Evolutionary conservation across 768 basidiomycete genomes (phyloP), one percentile per base, ranked within the genome.

Genomic region (Tubosaeta brunneosetosa): DNA sequence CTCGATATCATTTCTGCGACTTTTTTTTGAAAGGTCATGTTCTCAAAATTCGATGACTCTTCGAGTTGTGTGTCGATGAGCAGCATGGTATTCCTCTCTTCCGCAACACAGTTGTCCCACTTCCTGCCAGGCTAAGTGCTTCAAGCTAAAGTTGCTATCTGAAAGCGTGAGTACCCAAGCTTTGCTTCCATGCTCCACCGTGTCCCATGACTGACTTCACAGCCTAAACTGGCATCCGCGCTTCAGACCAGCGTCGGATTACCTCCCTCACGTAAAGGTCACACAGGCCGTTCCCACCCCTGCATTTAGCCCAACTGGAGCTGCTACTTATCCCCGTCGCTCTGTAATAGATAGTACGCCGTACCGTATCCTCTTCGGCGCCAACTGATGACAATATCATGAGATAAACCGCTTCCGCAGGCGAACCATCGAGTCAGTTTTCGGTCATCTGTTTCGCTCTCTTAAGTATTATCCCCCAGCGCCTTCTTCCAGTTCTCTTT

Each of bases 201-300:
- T 16, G 22, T 22, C 22, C 22, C 22, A 22, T 22, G 22, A 38
- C 25, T 16, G 17, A 45, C 44, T 31, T 41, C 19, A 44, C 26
- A 34, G n/a, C 3, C 13, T 46, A 48, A 43, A 48, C 29, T 44
- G 54, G 54, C 46, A 54, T 22, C 22, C 3, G 22, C 22, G 22
- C 36, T 32, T 42, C 51, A 65, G 34, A n/a, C 53, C 57, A 50
- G n/a, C 59, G 52, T 52, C 42, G 3, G 22, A 22, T 22, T 16
- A n/a, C 13, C 19, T 22, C 31, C 34, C 22, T 53, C 61, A 58
- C 63, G 64, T 64, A 63, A 66, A 48, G 26, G 40, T 47, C 41
- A 43, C 43, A 43, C 47, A 19, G 44, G 29, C 11, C 34, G 26
- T 56, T 65, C 62, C 44, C 63, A 65, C 62, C 62, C 53, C 41